Evolutionary conservation across 495 filamentous ascomycete species (phyloP), one percentile per base, ranked within the genome.

Genomic region (Tuber borchii): DNA sequence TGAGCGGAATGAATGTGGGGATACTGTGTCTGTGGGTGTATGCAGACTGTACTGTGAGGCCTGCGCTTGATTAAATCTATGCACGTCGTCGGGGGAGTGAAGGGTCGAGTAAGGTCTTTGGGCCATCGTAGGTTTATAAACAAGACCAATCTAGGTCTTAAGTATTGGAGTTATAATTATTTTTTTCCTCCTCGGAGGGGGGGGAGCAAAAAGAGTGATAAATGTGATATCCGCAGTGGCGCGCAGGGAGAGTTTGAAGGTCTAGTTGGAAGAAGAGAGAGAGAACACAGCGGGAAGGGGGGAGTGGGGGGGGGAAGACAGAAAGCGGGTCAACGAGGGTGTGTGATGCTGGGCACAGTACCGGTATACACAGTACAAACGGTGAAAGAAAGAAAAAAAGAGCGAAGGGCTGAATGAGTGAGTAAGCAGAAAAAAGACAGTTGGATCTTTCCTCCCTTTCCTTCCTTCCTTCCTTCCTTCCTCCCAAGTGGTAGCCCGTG

Each of bases 31-130:
- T 10, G 77, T 79, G 74, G 79, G 79, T 70, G 79, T 81, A 74
- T 81, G 79, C 1, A 81, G 74, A 37, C 78, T 81, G 75, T 74
- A 81, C 39, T 81, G 79, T 61, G 79, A 81, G 26, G 78, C 79
- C 70, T 78, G 79, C 44, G 78, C 74, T 61, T 71, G 40, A 31
- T 71, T 43, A 16, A 77, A 74, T 6, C 71, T 75, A 71, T 71
- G 69, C 43, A 40, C 26, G 40, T 80, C 77, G 37, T 74, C 75
- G 51, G 75, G 71, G 4, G 77, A 77, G 61, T 80, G 72, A n/a
- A 74, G 76, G 43, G 71, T 75, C 44, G 77, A 73, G 44, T 82
- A 82, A 34, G 73, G 79, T 65, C 76, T 76, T 48, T 79, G 78
- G 72, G 73, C 43, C 78, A 79, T 79, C 26, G 56, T 65, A 56